phyloP scores from a whole-genome alignment of 78 protist species.

The Dictyostelium intermedium region DNA sequence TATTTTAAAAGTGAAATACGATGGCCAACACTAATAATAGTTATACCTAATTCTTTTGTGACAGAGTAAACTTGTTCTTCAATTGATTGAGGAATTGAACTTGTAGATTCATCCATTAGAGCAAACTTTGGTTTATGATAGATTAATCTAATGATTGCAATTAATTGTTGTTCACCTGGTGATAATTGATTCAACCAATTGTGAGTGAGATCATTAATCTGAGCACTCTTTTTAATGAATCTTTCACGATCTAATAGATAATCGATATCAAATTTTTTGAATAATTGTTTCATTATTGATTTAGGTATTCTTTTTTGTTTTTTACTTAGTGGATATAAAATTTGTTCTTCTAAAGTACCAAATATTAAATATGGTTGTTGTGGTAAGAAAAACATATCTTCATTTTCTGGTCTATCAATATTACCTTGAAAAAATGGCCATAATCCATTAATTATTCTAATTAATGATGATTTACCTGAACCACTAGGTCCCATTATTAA shows the following conservation, averaged over 20 bases:
- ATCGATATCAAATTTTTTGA: constrained; percentile 5
- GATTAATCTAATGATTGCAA: constrained; percentile 47
- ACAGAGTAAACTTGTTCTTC: constrained; percentile 41
- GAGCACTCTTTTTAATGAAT: constrained; percentile 4
- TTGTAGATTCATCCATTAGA: constrained; percentile 66
- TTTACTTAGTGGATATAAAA: constrained; percentile 59
- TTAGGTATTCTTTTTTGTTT: neutral
- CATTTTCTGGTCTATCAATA: constrained; percentile 22
- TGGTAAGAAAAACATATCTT: constrained; percentile 41
- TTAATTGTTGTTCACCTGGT: constrained; percentile 83
- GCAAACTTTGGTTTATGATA: constrained; percentile 76
- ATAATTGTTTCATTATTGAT: neutral
- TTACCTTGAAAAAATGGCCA: constrained; percentile 79
- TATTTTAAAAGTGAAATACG: constrained; percentile 15
- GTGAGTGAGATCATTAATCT: constrained; percentile 45
- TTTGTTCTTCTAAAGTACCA: constrained; percentile 72
- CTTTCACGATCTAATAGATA: constrained; percentile 48
- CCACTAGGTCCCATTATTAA: constrained; percentile 85
- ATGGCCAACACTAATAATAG: constrained; percentile 61
- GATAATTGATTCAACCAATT: constrained; percentile 78
- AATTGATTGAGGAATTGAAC: constrained; percentile 46
- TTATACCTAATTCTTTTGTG: constrained; percentile 1
- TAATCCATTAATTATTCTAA: constrained; percentile 64
- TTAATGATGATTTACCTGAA: constrained; percentile 77
- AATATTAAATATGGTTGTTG: constrained; percentile 76